A percentile compares a stretch with the other conserved stretches of the same genome.
These are phyloP conservation scores for Leptosphaerulina australis DNA, from an alignment of 2,329 filamentous ascomycete species.

Conservation along the genomic window DNA sequence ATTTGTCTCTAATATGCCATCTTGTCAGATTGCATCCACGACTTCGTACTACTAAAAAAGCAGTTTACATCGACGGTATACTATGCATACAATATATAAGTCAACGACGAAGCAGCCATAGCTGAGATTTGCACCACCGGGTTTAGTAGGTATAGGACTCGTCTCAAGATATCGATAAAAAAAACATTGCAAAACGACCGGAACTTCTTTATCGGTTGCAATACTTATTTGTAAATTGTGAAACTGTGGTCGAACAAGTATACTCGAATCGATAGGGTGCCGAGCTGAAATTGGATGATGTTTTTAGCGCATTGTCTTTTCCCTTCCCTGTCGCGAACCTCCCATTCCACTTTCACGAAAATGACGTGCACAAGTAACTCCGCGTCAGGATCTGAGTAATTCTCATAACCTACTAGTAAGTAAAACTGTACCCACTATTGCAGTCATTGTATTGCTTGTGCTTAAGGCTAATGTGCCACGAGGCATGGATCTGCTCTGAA, in stretches of 20 bases:
- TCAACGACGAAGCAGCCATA: slow-evolving; percentile 5
- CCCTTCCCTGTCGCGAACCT: slow-evolving; percentile 34
- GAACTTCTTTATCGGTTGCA: background rate
- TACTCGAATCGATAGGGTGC: slow-evolving; percentile 38
- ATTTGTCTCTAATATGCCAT: no score
- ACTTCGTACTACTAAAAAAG: no score
- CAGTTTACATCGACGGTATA: no score
- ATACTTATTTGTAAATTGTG: slow-evolving; percentile 12
- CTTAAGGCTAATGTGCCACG: slow-evolving; percentile 41
- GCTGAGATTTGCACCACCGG: background rate
- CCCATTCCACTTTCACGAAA: slow-evolving; percentile 37
- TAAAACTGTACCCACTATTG: slow-evolving; percentile 16
- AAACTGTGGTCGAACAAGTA: slow-evolving; percentile 31
- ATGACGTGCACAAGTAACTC: slow-evolving; percentile 29
- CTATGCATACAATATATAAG: background rate
- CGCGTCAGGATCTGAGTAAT: slow-evolving; percentile 16
- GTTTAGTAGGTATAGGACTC: no score
- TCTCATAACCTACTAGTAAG: slow-evolving; percentile 24
- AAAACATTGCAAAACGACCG: background rate
- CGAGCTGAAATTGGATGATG: slow-evolving; percentile 47
- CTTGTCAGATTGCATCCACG: no score
- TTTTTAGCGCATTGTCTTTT: slow-evolving; percentile 41
- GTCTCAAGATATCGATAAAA: background rate
- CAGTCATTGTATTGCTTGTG: slow-evolving; percentile 23
- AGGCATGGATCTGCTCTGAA: slow-evolving; percentile 43